Conservation (phyloP, 352 stramenopile genomes). For the Globisporangium takayamanum region DNA sequence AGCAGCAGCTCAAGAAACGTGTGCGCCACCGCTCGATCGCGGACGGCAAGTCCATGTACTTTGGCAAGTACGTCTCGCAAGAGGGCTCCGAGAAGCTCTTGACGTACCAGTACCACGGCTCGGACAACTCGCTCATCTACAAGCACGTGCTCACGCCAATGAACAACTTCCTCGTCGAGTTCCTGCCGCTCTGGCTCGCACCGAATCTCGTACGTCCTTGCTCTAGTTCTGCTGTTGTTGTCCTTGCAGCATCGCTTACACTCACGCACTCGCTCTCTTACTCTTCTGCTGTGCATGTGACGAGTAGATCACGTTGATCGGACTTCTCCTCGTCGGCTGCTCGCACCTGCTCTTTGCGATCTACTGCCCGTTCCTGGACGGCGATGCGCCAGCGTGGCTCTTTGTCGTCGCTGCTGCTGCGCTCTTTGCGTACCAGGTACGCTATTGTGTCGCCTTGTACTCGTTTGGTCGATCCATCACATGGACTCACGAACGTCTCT, state of each 20-base stretch:
- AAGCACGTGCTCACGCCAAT: conserved; percentile 83
- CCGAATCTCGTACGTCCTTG: conserved; percentile 53
- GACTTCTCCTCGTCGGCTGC: conserved; percentile 52
- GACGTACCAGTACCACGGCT: conserved; percentile 83
- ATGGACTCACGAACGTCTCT: not conserved
- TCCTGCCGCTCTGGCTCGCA: conserved; percentile 72
- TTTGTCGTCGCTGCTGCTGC: conserved; percentile 50
- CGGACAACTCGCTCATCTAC: conserved; percentile 85
- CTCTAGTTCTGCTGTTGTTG: not conserved
- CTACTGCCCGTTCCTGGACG: conserved; percentile 69
- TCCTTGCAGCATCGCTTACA: not conserved
- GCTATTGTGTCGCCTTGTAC: not conserved
- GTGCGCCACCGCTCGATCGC: conserved; percentile 64
- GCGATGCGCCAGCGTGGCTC: conserved; percentile 61
- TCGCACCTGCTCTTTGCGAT: conserved; percentile 62
- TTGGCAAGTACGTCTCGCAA: conserved; percentile 83
- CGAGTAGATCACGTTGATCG: conserved; percentile 64
- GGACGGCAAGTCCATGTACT: conserved; percentile 83
- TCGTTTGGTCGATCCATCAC: not conserved
- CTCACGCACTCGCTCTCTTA: not conserved
- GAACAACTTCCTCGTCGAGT: conserved; percentile 77
- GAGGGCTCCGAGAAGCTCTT: conserved; percentile 81
- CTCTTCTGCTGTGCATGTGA: not conserved
- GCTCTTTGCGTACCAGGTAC: conserved; percentile 64
- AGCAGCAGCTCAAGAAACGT: conserved; percentile 45